Percentiles rank a stretch among this genome's conserved stretches.
Conservation (phyloP, 306 rosid genomes). For the Morella rubra region DNA sequence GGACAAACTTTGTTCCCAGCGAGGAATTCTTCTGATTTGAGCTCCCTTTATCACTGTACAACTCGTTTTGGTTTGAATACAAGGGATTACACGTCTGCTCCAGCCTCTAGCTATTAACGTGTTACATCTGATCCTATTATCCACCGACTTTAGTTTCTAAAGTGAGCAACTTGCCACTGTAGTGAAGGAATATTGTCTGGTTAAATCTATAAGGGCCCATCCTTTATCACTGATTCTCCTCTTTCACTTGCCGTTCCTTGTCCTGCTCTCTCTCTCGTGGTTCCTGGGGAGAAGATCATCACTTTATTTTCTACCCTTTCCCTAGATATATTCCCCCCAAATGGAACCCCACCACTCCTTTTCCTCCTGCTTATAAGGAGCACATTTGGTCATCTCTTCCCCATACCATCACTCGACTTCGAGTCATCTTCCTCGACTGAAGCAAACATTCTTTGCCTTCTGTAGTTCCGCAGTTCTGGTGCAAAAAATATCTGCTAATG, state of each 20-base stretch:
- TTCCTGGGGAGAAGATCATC: conserved; percentile 42
- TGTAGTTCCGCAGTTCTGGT: neutral
- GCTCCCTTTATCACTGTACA: conserved; percentile 17
- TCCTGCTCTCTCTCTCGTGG: conserved; percentile 41
- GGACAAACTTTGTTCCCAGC: conserved; percentile 4
- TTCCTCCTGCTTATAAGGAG: conserved; percentile 52
- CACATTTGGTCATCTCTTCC: conserved; percentile 30
- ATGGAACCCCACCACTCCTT: conserved; percentile 44
- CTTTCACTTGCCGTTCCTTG: conserved; percentile 36
- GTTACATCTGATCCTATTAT: conserved; percentile 24
- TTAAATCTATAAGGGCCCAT: conserved; percentile 28
- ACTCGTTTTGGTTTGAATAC: conserved; percentile 1
- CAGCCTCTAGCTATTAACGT: conserved; percentile 13
- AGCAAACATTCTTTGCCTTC: neutral
- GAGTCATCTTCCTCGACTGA: conserved; percentile 25
- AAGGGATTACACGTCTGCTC: conserved; percentile 2
- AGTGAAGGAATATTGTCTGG: conserved; percentile 35
- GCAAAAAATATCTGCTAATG: conserved; percentile 34
- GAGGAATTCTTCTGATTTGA: conserved; percentile 2
- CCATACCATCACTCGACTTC: conserved; percentile 38
- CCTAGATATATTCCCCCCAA: conserved; percentile 56
- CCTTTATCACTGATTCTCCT: conserved; percentile 49
- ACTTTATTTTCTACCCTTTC: conserved; percentile 42
- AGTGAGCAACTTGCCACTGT: conserved; percentile 25
- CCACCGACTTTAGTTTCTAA: conserved; percentile 30